These are phyloP conservation scores for Penicillium hesseltinei DNA, from an alignment of 2,329 filamentous ascomycete genomes.

Conservation along the genomic window DNA sequence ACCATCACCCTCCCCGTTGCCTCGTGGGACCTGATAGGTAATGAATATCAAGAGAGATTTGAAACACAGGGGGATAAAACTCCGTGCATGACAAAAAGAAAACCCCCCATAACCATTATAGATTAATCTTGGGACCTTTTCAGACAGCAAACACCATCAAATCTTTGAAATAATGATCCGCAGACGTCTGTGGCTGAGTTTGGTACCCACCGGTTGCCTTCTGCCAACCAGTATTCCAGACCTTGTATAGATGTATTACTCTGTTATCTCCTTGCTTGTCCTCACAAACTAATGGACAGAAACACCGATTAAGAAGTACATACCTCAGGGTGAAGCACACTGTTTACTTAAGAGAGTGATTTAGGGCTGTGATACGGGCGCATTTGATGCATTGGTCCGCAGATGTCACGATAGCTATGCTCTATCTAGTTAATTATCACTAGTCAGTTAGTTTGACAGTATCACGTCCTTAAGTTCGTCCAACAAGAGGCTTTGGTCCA, in stretches of 20 bases:
- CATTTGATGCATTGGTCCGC: not conserved
- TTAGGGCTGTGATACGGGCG: not conserved
- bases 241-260: not conserved
- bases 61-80: not conserved
- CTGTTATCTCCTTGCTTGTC: not conserved
- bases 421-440: not conserved
- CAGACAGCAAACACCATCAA: not conserved
- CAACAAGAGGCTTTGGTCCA: not conserved
- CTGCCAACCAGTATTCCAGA: not conserved
- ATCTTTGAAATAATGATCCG: not conserved
- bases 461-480: not conserved
- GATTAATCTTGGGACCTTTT: not conserved
- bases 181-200: not conserved
- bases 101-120: not conserved
- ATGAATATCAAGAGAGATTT: not conserved
- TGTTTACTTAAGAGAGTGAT: not conserved
- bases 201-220: constrained; percentile 3
- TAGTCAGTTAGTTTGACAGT: not conserved
- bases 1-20: not conserved
- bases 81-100: not conserved
- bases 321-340: not conserved
- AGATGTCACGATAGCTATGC: not conserved
- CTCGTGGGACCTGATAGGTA: too few relatives aligned
- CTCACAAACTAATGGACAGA: not conserved
- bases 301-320: not conserved